Base-by-base conservation (phyloP, 208 protist genomes). In the Porcisia deanei region DNA sequence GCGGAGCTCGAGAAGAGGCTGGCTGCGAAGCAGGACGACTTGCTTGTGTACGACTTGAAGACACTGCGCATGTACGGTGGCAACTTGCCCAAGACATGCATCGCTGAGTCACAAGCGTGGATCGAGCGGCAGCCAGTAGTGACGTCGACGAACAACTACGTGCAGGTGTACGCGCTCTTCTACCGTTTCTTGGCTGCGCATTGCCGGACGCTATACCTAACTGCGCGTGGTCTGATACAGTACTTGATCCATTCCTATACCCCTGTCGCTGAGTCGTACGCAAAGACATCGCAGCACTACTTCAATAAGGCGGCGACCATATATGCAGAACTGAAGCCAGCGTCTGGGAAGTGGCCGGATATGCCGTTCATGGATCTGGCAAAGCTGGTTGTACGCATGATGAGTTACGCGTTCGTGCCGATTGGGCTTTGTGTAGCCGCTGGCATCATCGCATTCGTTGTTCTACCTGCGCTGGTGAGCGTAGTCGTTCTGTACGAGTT, bases 1-100 rank as follows among this genome's bases (percentile, higher is more conserved):
- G 45, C 49, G 16, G 47, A 65, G 43, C 81, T 83, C 20, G 83
- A 81, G 75, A 52, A 76, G 71, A 39, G 25, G 8, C 75, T 87
- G 25, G 60, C 67, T 34, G 0, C 25, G 10, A 68, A 65, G 8
- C 74, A 78, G 52, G 64, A 79, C 14, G 72, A 66, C 10, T 64
- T 88, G 53, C 67, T 54, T 18, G 65, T 73, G 53, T 85, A 80
- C 57, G 81, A 87, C 43, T 64, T 71, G 25, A 60, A 77, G 60
- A 80, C 76, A 18, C 66, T 80, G 30, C 64, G 57, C 65, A 43
- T 80, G 53, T 88, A 81, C 65, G 86, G 86, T 52, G 76, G 75
- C 45, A 71, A 73, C 55, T 3, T 90, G 49, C 86, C 81, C 5
- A 82, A 86, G 75, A 87, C 83, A 20, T 90, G 86, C 79, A 78